A percentile compares a stretch with the other conserved stretches of the same genome.
phyloP scores from a whole-genome alignment of 768 basidiomycete species.

The Xerocomus brunneocitrinus region DNA sequence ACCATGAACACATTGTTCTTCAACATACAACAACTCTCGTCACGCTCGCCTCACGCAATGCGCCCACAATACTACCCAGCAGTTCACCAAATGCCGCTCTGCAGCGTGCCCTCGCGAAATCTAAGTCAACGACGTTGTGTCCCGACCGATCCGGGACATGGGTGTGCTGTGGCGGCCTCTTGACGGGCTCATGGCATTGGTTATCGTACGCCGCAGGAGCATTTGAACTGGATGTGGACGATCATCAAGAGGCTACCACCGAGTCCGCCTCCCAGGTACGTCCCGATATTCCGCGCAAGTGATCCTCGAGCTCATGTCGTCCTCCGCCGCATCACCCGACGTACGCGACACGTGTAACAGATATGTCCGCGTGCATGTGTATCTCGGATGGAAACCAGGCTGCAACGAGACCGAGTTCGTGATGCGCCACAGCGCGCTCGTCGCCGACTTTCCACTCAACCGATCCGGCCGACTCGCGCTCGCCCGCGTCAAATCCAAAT shows the following conservation, averaged over 20 bases:
- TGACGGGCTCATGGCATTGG: constrained; percentile 11
- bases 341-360: constrained; percentile 5
- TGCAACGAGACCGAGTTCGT: constrained; percentile 28
- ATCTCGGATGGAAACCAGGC: constrained; percentile 26
- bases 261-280: constrained; percentile 16
- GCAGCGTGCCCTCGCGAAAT: not conserved
- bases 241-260: constrained; percentile 14
- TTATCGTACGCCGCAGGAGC: constrained; percentile 16
- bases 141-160: too few relatives aligned
- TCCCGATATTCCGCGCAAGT: not conserved
- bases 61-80: not conserved
- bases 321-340: too few relatives aligned
- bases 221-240: constrained; percentile 25
- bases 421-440: constrained; percentile 24
- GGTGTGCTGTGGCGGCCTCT: not conserved
- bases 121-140: too few relatives aligned
- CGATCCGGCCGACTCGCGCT: constrained; percentile 18
- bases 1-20: constrained; percentile 13
- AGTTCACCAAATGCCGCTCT: not conserved
- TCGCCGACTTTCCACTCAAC: constrained; percentile 26
- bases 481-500: constrained; percentile 14
- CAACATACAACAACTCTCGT: constrained; percentile 4
- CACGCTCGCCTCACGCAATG: not conserved
- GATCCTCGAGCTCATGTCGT: not conserved
- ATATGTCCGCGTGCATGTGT: constrained; percentile 32